Evolutionary conservation across 2,329 filamentous ascomycete genomes (phyloP).

Genomic region (Davidsoniella virescens): DNA sequence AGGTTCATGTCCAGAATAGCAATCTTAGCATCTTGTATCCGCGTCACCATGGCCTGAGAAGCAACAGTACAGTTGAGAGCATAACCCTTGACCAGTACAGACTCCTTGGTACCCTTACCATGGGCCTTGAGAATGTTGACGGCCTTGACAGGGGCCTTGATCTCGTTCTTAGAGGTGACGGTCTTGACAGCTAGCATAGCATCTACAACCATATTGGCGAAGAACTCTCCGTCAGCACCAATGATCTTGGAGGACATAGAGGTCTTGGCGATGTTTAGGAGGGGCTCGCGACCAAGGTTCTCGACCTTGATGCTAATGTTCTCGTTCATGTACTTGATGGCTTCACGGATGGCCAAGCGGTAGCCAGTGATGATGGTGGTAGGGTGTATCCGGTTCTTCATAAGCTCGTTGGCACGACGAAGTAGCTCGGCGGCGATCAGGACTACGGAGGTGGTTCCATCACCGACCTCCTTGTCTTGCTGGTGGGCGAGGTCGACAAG

Average conservation of each 20-base stretch:
- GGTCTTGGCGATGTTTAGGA: conserved; percentile 91
- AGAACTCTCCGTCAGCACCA: conserved; percentile 88
- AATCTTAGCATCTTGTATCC: conserved; percentile 87
- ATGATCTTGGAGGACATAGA: conserved; percentile 99
- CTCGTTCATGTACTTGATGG: conserved; percentile 97
- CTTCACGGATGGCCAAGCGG: conserved; percentile 84
- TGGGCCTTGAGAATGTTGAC: conserved; percentile 98
- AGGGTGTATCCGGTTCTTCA: conserved; percentile 99
- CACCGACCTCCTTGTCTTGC: conserved; percentile 97
- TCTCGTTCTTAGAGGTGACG: conserved; percentile 75
- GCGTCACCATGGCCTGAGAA: conserved; percentile 92
- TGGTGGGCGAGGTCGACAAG: conserved; percentile 94
- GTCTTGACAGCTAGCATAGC: conserved; percentile 90
- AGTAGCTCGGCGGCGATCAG: conserved; percentile 93
- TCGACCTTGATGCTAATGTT: conserved; percentile 96
- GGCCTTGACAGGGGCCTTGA: conserved; percentile 96
- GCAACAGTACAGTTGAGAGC: conserved; percentile 97
- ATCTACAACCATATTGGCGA: conserved; percentile 92
- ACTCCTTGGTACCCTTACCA: conserved; percentile 81
- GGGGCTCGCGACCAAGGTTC: conserved; percentile 71
- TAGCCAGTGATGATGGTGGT: conserved; percentile 99
- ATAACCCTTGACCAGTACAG: conserved; percentile 84
- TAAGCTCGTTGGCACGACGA: conserved; percentile 85
- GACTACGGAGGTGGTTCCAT: conserved; percentile 95
- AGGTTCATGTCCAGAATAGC: conserved; percentile 95